Conservation (phyloP, 106 monocot species). For the Phalaenopsis equestris region DNA sequence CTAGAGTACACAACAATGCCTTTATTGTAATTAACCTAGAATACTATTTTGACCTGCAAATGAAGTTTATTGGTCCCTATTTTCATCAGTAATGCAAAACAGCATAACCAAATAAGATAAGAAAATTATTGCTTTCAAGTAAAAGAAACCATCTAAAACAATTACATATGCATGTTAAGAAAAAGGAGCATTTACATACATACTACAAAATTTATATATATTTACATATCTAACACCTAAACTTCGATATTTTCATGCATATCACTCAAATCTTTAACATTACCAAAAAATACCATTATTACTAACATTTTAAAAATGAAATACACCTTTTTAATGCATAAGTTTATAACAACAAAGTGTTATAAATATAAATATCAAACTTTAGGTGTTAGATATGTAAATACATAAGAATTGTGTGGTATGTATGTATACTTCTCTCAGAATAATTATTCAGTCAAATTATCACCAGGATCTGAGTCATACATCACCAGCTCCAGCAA, state of each 20-base stretch:
- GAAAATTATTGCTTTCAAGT: background rate
- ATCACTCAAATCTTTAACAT: too few species aligned
- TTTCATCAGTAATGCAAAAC: background rate
- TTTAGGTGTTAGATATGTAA: too few species aligned
- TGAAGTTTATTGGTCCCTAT: background rate
- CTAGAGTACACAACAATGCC: background rate
- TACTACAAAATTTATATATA: too few species aligned
- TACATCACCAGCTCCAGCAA: slow-evolving; percentile 72
- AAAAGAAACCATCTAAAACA: background rate
- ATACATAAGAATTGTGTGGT: too few species aligned
- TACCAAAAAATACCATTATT: too few species aligned
- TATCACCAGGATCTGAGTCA: slow-evolving; percentile 6
- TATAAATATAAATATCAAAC: too few species aligned
- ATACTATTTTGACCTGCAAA: background rate
- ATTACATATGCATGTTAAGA: background rate
- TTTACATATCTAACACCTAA: too few species aligned
- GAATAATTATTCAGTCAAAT: background rate
- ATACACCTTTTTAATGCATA: too few species aligned
- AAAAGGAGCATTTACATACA: background rate
- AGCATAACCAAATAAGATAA: background rate
- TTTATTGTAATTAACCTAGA: background rate
- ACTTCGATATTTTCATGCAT: too few species aligned
- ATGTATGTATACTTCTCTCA: too few species aligned
- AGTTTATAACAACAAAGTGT: too few species aligned
- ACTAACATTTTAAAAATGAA: too few species aligned